A percentile compares a stretch with the other conserved stretches of the same genome.
Conservation (phyloP, 345 rosid species). For the Carallia brachiata region DNA sequence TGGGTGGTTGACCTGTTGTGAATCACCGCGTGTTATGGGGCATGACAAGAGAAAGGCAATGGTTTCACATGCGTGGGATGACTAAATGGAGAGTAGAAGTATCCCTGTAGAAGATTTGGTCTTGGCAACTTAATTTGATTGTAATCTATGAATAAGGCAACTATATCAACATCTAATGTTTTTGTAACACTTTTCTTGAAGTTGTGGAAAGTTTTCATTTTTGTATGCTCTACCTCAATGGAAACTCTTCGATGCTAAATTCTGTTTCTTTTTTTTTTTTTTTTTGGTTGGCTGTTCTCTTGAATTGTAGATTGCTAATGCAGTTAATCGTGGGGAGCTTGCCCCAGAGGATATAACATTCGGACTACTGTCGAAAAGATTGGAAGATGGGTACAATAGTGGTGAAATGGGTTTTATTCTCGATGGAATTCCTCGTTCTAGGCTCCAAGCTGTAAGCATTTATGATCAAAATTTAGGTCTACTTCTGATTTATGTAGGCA, state of each 20-base stretch:
- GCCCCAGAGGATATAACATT: constrained; percentile 71
- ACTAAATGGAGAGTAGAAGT: too few relatives aligned
- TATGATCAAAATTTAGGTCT: background rate
- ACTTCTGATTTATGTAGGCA: too few relatives aligned
- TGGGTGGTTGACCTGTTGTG: too few relatives aligned
- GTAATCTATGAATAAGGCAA: background rate
- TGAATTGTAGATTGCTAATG: constrained; percentile 43
- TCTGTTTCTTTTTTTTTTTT: background rate
- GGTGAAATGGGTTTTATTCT: constrained; percentile 95
- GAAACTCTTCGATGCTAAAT: background rate
- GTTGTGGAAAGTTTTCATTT: background rate
- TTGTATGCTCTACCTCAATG: background rate
- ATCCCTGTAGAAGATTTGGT: too few relatives aligned
- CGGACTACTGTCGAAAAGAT: constrained; percentile 68
- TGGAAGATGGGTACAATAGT: constrained; percentile 67
- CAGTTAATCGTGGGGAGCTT: constrained; percentile 65
- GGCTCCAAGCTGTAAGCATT: constrained; percentile 56
- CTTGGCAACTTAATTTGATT: background rate
- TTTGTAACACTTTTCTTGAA: background rate
- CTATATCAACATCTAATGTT: background rate
- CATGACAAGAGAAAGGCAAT: too few relatives aligned
- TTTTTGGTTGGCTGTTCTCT: background rate
- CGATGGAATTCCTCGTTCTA: constrained; percentile 83
- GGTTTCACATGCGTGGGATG: too few relatives aligned
- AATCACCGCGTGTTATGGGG: too few relatives aligned